Evolutionary conservation across 2,329 filamentous ascomycete genomes (phyloP).

Genomic region (Ophiostoma perfectum): DNA sequence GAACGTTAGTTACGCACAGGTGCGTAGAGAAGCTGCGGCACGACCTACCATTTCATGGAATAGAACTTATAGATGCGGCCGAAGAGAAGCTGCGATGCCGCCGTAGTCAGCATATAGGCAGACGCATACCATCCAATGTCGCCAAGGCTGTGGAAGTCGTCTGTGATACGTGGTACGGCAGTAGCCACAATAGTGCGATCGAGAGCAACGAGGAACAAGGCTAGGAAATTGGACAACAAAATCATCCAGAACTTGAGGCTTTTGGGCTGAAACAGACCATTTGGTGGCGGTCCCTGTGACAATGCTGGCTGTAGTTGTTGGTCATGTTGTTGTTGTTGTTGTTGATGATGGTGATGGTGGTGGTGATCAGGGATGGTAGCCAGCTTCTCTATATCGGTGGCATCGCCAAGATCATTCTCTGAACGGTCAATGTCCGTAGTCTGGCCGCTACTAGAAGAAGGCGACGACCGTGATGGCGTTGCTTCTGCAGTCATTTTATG

Average conservation of each 20-base stretch:
- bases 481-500: not conserved
- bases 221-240: slow-evolving; percentile 38
- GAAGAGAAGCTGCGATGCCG: slow-evolving; percentile 35
- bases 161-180: slow-evolving; percentile 26
- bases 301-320: not conserved
- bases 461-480: not conserved
- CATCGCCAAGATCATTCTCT: not conserved
- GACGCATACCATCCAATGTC: slow-evolving; percentile 28
- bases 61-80: slow-evolving; percentile 40
- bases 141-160: slow-evolving; percentile 24
- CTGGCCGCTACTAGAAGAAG: not conserved
- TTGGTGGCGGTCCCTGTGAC: not conserved
- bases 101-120: slow-evolving; percentile 25
- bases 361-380: not conserved
- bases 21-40: too few species aligned
- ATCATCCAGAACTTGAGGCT: slow-evolving; percentile 51
- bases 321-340: not conserved
- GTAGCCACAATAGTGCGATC: slow-evolving; percentile 32
- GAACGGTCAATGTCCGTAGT: not conserved
- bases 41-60: slow-evolving; percentile 30
- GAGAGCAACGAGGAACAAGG: slow-evolving; percentile 38
- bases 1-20: too few species aligned
- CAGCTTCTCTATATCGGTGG: not conserved
- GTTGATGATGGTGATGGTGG: not conserved
- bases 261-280: not conserved